Conservation (phyloP, 108 stramenopile genomes). For the Skeletonema potamos region DNA sequence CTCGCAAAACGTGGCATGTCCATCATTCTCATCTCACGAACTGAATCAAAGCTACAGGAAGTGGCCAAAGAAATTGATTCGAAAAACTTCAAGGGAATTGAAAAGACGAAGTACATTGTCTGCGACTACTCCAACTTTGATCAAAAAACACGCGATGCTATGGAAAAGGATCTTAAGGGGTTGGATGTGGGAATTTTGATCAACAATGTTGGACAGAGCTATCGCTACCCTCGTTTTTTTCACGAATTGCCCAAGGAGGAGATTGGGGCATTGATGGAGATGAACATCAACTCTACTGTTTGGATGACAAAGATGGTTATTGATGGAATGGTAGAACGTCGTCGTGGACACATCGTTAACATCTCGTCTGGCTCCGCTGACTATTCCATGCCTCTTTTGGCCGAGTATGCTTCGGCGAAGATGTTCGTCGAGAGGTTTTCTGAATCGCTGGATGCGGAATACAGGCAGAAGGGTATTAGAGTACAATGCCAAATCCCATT, state of each 20-base stretch:
- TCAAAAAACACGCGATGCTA: conserved; percentile 66
- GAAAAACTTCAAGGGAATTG: conserved; percentile 68
- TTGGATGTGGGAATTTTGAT: conserved; percentile 95
- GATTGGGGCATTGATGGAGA: conserved; percentile 68
- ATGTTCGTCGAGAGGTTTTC: conserved; percentile 95
- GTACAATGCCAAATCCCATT: conserved; percentile 97
- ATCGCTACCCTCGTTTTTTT: conserved; percentile 96
- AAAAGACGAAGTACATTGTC: conserved; percentile 84
- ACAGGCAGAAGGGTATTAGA: conserved; percentile 82
- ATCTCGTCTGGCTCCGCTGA: conserved; percentile 93
- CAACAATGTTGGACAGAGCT: conserved; percentile 99
- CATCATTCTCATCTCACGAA: conserved; percentile 94
- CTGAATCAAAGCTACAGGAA: conserved; percentile 93
- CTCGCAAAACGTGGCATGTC: conserved; percentile 95
- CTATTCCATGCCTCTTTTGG: conserved; percentile 92
- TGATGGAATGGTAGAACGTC: conserved; percentile 88
- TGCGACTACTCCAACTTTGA: conserved; percentile 97
- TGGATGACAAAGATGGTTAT: conserved; percentile 96
- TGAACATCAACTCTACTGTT: conserved; percentile 96
- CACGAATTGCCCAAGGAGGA: conserved; percentile 90
- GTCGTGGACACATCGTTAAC: conserved; percentile 94
- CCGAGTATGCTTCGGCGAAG: conserved; percentile 96
- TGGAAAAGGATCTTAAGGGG: conserved; percentile 62
- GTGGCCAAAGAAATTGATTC: conserved; percentile 86
- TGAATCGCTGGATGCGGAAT: conserved; percentile 90